Evolutionary conservation across 2,329 filamentous ascomycete species (phyloP).

Genomic region (Stagonosporopsis chrysanthemi): DNA sequence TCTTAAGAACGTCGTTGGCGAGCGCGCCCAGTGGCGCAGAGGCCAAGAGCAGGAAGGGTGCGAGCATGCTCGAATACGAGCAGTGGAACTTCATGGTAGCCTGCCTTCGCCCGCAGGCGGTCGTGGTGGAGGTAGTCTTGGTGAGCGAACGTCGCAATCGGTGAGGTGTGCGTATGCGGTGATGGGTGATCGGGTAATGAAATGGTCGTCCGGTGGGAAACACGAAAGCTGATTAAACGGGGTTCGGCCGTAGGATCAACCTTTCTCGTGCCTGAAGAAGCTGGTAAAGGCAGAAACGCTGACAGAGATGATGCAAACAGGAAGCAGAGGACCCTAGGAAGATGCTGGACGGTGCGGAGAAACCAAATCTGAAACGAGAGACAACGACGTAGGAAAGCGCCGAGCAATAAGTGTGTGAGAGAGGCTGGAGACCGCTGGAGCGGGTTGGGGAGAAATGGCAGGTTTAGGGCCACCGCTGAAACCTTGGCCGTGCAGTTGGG

Average conservation of each 20-base stretch:
- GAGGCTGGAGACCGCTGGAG: conserved; percentile 27
- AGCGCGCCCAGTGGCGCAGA: conserved; percentile 59
- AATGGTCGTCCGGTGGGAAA: conserved; percentile 18
- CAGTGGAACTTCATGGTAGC: conserved; percentile 44
- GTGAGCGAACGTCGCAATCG: conserved; percentile 3
- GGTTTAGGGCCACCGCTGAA: conserved; percentile 41
- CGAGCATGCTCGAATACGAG: conserved; percentile 49
- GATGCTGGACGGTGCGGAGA: conserved; percentile 23
- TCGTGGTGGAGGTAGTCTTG: conserved; percentile 11
- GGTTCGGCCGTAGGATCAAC: conserved; percentile 46
- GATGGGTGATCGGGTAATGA: conserved; percentile 21
- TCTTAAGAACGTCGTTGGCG: conserved; percentile 77
- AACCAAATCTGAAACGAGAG: conserved; percentile 46
- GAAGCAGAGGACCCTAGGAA: conserved; percentile 13
- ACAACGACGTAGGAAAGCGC: conserved; percentile 35
- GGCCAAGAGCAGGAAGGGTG: conserved; percentile 48
- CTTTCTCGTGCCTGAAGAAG: conserved; percentile 39
- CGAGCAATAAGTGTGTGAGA: conserved; percentile 25
- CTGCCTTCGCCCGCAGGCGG: conserved; percentile 43
- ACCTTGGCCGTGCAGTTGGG: conserved; percentile 32
- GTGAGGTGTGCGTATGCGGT: conserved; percentile 7
- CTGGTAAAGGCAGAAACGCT: conserved; percentile 20
- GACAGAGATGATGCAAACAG: conserved; percentile 23
- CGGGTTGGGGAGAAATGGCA: conserved; percentile 29
- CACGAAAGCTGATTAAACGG: conserved; percentile 39